Conservation (phyloP, 306 rosid genomes). For the Malus sieversii region DNA sequence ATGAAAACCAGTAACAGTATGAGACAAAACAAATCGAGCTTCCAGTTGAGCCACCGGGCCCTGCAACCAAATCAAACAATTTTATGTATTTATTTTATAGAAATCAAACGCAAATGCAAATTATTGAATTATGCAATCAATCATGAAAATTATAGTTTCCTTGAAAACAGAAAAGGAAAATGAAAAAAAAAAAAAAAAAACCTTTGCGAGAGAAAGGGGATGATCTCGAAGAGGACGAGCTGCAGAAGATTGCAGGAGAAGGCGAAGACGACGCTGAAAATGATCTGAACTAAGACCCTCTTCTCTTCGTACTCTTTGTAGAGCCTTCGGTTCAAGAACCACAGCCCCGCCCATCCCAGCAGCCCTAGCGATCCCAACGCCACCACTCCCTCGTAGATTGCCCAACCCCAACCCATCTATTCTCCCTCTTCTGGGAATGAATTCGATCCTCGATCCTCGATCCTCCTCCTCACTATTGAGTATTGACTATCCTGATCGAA, state of each 20-base stretch:
- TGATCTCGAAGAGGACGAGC: conserved; percentile 94
- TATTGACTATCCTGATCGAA: neutral
- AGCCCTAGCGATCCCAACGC: conserved; percentile 47
- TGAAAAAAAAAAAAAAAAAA: neutral
- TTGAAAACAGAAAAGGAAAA: neutral
- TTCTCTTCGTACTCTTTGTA: conserved; percentile 97
- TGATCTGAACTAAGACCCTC: conserved; percentile 73
- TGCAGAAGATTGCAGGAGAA: conserved; percentile 96
- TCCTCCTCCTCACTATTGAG: too few relatives aligned
- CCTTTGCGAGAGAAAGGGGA: conserved; percentile 91
- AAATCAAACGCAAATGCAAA: neutral
- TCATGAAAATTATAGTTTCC: neutral
- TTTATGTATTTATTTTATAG: neutral
- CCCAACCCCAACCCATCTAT: conserved; percentile 73
- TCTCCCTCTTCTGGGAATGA: neutral
- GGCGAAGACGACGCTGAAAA: conserved; percentile 88
- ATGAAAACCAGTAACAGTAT: conserved; percentile 77
- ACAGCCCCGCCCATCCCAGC: conserved; percentile 81
- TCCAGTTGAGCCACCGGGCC: conserved; percentile 90
- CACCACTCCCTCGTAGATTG: conserved; percentile 58
- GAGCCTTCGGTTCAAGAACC: conserved; percentile 86
- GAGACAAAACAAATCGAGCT: conserved; percentile 76
- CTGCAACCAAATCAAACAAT: conserved; percentile 13
- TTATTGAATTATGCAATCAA: neutral
- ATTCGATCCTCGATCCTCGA: too few relatives aligned